Evolutionary conservation across 768 basidiomycete species (phyloP), one percentile per base, ranked within the genome.

Genomic region (Hygrophoropsis aurantiaca): DNA sequence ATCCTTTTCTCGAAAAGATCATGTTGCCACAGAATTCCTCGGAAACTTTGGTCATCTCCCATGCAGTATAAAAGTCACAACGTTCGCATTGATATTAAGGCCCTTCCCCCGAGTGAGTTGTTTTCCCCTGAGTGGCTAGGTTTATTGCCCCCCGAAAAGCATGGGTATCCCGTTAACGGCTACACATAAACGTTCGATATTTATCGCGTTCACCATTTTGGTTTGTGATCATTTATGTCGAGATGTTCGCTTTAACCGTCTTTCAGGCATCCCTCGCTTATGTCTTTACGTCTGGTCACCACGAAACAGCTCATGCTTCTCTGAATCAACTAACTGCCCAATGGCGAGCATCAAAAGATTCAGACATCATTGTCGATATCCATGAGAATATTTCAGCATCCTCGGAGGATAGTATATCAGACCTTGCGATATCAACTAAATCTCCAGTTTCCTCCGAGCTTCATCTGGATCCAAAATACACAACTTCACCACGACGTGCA

Each of bases 141-240:
- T 6, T 30, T 13, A 33, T 38, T 25, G 20, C n/a, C 35, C n/a
- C 20, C 19, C 32, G 4, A 20, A 35, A 40, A 16, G 21, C 4
- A 64, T 64, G 63, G n/a, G 40, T 27, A 18, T 62, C 46, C 55
- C 62, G 7, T 32, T 62, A 19, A 63, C 63, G 7, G 37, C 60
- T 5, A 57, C 63, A 20, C 63, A 67, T 41, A 67, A 58, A 37
- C 60, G 63, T 11, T 62, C 63, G 9, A 36, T 65, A 21, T 40
- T 67, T 0, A 52, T 64, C 15, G 63, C 65, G 2, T 30, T 53
- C 43, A 40, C 60, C 33, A 35, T 65, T 11, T 16, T 65, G 26
- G 62, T 67, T n/a, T 51, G 62, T 51, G 6, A 1, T 25, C n/a
- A 1, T 7, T 38, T 15, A 6, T 15, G 23, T 34, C 19, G 5